Conservation (phyloP, 805 yeast species). For the Saturnispora mendoncae region DNA sequence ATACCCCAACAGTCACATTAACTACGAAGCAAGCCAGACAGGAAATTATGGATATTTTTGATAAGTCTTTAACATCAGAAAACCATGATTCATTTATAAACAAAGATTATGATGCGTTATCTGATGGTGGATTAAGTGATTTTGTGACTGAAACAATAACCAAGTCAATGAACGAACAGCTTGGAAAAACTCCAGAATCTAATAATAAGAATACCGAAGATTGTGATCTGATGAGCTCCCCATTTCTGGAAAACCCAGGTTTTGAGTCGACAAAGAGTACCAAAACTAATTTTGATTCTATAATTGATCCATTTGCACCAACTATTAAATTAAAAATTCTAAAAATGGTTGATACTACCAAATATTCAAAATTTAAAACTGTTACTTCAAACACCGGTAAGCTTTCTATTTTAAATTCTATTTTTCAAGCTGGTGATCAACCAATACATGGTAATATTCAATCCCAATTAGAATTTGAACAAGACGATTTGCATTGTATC, state of each 20-base stretch:
- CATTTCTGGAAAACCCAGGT: conserved; percentile 32
- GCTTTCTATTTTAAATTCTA: conserved; percentile 13
- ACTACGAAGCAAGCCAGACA: conserved; percentile 66
- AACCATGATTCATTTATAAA: not conserved
- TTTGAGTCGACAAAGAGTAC: not conserved
- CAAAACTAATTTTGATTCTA: conserved; percentile 11
- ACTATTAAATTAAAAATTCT: conserved; percentile 24
- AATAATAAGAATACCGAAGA: conserved; percentile 8
- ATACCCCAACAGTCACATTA: conserved; percentile 73
- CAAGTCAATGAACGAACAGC: conserved; percentile 20
- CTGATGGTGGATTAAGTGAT: conserved; percentile 23
- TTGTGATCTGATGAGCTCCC: conserved; percentile 34
- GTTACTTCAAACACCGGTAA: conserved; percentile 12
- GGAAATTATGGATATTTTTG: conserved; percentile 71
- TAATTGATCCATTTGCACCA: conserved; percentile 35
- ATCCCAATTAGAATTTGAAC: conserved; percentile 36
- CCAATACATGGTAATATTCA: conserved; percentile 27
- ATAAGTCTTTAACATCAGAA: conserved; percentile 32
- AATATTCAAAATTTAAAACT: conserved; percentile 25
- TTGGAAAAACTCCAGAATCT: conserved; percentile 16
- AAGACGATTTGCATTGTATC: conserved; percentile 37
- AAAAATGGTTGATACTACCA: conserved; percentile 4
- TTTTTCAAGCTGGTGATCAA: conserved; percentile 16
- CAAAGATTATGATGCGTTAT: conserved; percentile 12
- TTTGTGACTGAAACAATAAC: conserved; percentile 44